Evolutionary conservation across 1,139 yeast genomes (phyloP).

Genomic region (Barnettozyma hawaiiensis): DNA sequence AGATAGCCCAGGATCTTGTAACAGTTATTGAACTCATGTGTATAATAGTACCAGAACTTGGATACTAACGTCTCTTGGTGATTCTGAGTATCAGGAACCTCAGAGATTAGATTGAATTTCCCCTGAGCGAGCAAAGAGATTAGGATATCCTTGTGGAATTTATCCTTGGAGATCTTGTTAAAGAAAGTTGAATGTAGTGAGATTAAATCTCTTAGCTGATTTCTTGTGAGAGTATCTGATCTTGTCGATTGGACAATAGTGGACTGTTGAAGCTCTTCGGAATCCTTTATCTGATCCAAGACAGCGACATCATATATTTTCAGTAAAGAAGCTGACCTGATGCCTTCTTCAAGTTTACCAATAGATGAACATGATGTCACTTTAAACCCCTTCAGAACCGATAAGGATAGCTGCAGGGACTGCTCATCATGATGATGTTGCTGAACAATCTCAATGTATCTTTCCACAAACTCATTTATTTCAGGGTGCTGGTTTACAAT

Average conservation of each 20-base stretch:
- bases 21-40: constrained; percentile 7
- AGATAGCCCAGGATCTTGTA: constrained; percentile 6
- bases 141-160: neutral
- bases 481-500: neutral
- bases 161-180: neutral
- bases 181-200: neutral
- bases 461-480: neutral
- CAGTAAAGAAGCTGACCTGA: constrained; percentile 1
- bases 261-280: neutral
- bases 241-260: neutral
- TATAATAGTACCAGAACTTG: constrained; percentile 7
- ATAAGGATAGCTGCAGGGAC: neutral
- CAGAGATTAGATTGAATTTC: constrained; percentile 1
- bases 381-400: neutral
- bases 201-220: neutral
- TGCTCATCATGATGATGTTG: constrained; percentile 1
- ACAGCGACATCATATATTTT: constrained; percentile 3
- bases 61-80: neutral
- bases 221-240: neutral
- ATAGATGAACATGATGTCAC: neutral
- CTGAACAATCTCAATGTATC: neutral
- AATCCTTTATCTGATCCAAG: neutral
- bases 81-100: constrained; percentile 1
- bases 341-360: neutral
- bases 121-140: neutral